A percentile compares a stretch with the other conserved stretches of the same genome.
phyloP scores from a whole-genome alignment of 2,329 filamentous ascomycete genomes.

The Colletotrichum coccodes region DNA sequence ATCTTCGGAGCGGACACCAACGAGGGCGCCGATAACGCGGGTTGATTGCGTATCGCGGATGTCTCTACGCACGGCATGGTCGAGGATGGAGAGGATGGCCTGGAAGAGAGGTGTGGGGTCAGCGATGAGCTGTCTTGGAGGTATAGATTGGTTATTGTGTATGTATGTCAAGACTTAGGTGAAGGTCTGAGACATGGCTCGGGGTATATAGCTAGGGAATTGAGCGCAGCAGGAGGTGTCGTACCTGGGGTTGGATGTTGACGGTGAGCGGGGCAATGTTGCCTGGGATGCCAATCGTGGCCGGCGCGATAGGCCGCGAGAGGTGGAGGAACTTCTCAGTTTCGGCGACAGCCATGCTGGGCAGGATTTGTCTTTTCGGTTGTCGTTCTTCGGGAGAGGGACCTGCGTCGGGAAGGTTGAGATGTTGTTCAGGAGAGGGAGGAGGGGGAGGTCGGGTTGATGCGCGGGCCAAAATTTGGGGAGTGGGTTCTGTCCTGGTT shows the following conservation, averaged over 20 bases:
- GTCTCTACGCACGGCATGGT: constrained; percentile 93
- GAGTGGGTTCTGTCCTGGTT: constrained; percentile 36
- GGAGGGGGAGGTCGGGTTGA: constrained; percentile 25
- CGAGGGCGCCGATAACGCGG: constrained; percentile 94
- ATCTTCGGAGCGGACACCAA: constrained; percentile 94
- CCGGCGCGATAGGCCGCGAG: constrained; percentile 88
- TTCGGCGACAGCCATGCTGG: constrained; percentile 79
- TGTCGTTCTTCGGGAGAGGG: constrained; percentile 4
- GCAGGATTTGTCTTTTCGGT: constrained; percentile 41
- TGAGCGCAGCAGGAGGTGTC: constrained; percentile 40
- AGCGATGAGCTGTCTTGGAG: constrained; percentile 3
- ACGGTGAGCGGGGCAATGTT: constrained; percentile 93
- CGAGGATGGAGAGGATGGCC: constrained; percentile 82
- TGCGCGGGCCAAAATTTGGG: constrained; percentile 31
- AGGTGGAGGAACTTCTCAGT: constrained; percentile 93
- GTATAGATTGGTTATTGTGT: background rate
- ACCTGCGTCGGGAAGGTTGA: constrained; percentile 22
- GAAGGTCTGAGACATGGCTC: constrained; percentile 2
- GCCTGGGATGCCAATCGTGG: constrained; percentile 80
- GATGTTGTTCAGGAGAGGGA: constrained; percentile 34
- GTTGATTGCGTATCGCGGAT: constrained; percentile 81
- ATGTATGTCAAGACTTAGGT: background rate
- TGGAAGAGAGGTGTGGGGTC: constrained; percentile 41
- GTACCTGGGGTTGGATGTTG: constrained; percentile 93
- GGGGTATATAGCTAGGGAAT: background rate